Conservation (phyloP, 345 rosid species). For the Brassica cretica region DNA sequence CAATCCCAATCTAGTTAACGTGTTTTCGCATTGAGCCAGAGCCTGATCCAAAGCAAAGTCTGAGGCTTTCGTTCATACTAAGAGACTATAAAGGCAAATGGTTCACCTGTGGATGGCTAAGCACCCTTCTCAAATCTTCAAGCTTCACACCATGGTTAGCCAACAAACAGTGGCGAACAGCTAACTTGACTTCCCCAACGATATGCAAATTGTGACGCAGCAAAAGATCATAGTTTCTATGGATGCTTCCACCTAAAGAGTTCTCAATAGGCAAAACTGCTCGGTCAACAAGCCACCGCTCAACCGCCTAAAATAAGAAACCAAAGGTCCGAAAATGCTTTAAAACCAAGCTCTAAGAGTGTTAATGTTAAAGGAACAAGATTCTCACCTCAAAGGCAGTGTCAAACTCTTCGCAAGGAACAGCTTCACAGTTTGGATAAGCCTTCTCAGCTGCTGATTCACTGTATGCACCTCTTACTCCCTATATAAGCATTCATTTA, state of each 20-base stretch:
- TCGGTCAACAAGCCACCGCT: conserved; percentile 89
- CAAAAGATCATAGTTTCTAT: conserved; percentile 91
- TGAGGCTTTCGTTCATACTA: background rate
- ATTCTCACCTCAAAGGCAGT: conserved; percentile 76
- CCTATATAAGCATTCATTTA: conserved; percentile 45
- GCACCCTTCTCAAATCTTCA: conserved; percentile 79
- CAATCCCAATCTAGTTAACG: conserved; percentile 76
- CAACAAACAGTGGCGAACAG: conserved; percentile 88
- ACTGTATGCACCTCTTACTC: conserved; percentile 90
- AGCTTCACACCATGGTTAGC: conserved; percentile 83
- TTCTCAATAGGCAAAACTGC: conserved; percentile 97
- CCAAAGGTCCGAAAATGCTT: background rate
- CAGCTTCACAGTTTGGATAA: conserved; percentile 91
- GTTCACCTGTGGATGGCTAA: conserved; percentile 86
- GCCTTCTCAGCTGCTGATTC: conserved; percentile 97
- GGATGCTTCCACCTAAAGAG: conserved; percentile 98
- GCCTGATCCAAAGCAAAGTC: conserved; percentile 55
- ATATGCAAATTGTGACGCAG: conserved; percentile 91
- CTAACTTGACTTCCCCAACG: conserved; percentile 93
- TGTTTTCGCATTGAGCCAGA: conserved; percentile 93
- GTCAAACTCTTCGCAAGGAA: conserved; percentile 97
- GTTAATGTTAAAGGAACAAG: background rate
- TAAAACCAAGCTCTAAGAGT: background rate
- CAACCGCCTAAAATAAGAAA: conserved; percentile 61
- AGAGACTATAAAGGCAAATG: background rate